Evolutionary conservation across 2,329 filamentous ascomycete species (phyloP).

Genomic region (Penicillium corylophilum): DNA sequence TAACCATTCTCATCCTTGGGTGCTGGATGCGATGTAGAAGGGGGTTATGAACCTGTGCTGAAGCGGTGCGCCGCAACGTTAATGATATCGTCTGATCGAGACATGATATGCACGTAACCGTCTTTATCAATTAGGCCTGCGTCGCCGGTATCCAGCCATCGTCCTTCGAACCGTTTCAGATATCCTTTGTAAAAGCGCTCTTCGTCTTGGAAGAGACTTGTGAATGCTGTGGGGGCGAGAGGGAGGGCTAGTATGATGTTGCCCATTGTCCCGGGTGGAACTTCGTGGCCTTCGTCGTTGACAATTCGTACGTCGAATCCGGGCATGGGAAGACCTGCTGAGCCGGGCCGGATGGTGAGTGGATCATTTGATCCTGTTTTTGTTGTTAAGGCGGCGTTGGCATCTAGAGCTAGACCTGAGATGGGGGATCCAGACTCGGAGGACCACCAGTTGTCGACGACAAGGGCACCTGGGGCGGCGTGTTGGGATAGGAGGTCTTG

Average conservation of each 20-base stretch:
- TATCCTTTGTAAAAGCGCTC: constrained; percentile 85
- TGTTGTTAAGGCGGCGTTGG: constrained; percentile 53
- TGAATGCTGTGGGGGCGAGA: constrained; percentile 80
- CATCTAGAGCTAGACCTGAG: constrained; percentile 63
- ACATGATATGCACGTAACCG: constrained; percentile 64
- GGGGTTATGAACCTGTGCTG: constrained; percentile 66
- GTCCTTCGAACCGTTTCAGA: constrained; percentile 73
- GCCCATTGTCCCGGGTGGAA: constrained; percentile 74
- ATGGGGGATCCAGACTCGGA: constrained; percentile 70
- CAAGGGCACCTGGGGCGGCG: constrained; percentile 61
- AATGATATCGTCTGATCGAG: constrained; percentile 77
- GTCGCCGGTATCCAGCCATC: constrained; percentile 89
- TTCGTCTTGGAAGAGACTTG: constrained; percentile 81
- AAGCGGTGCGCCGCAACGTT: constrained; percentile 94
- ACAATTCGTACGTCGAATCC: constrained; percentile 86
- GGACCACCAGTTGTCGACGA: constrained; percentile 74
- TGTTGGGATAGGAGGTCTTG: constrained; percentile 68
- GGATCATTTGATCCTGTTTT: constrained; percentile 41
- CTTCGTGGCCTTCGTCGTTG: constrained; percentile 72
- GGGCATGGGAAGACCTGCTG: constrained; percentile 86
- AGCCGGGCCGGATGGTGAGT: constrained; percentile 72
- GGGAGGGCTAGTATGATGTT: constrained; percentile 86
- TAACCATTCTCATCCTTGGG: background rate
- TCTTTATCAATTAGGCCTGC: constrained; percentile 81
- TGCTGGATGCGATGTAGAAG: background rate